Base-by-base conservation (phyloP, 192 early-diverging fungal genomes). In the Backusella parvicylindrica region DNA sequence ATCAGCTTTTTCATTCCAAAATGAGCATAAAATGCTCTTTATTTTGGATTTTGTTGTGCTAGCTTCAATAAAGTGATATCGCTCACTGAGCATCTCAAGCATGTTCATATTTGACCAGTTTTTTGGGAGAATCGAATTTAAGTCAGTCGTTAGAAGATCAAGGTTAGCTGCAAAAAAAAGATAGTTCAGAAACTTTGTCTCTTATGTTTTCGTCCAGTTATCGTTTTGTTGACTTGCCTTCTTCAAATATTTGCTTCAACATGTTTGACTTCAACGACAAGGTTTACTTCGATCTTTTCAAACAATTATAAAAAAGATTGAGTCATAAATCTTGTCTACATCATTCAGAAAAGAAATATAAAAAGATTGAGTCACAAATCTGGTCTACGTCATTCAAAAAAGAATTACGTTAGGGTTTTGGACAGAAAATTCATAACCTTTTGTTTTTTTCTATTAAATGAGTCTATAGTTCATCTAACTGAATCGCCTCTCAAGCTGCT, bases 181-280 rank as follows among this genome's bases (percentile, higher is more conserved):
- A 68, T 68, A 68, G 36, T 68, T 68, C 37, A 68, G 37, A 68
- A 68, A 35, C 37, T 38, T 40, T 68, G 66, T 68, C 66, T 68
- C 66, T 68, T 68, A 68, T 68, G 66, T 68, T 68, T 68, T 68
- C 36, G 3, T 68, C 66, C 66, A 36, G 31, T 38, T 68, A 68
- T 68, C 16, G 36, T 68, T 23, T 68, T 36, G 66, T 38, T 68
- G 36, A 68, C 66, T 68, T 68, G 36, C 66, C 66, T 68, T 68
- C 33, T 68, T 68, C 66, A 68, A 68, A 38, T 68, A 68, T 35
- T 68, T 68, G 66, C 66, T 68, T 68, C 66, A 68, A 68, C 66
- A 35, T 64, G 63, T 64, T 64, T 64, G 63, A 64, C 63, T 64
- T 64, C 63, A 64, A 64, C 31, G 31, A 36, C 66, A 68, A 68